These are phyloP conservation scores for Candida succiphila DNA, from an alignment of 805 yeast species.

Conservation along the genomic window DNA sequence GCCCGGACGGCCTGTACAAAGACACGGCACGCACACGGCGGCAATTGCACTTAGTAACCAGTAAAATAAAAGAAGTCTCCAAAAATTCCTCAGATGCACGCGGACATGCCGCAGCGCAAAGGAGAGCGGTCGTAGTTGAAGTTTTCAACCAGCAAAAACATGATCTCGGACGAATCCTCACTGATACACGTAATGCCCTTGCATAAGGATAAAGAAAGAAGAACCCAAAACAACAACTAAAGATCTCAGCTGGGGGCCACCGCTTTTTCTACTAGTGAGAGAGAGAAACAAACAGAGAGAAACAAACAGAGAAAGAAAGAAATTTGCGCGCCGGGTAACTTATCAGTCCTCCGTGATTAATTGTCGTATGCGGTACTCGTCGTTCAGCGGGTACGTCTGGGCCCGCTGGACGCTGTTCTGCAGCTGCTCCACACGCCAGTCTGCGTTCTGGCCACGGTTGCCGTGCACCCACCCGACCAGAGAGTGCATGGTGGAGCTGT, in stretches of 20 bases:
- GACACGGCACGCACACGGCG: no score
- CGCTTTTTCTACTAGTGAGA: no score
- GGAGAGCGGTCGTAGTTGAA: slow-evolving; percentile 85
- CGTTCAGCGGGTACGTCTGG: slow-evolving; percentile 8
- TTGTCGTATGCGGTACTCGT: slow-evolving; percentile 5
- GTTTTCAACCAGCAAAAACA: slow-evolving; percentile 99
- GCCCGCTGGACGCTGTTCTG: slow-evolving; percentile 8
- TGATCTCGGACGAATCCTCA: slow-evolving; percentile 99
- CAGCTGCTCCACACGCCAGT: no score
- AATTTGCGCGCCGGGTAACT: no score
- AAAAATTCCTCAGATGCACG: slow-evolving; percentile 65
- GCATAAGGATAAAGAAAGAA: slow-evolving; percentile 81
- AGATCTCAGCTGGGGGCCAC: background rate
- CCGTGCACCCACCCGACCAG: no score
- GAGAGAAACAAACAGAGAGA: background rate
- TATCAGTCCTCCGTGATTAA: slow-evolving; percentile 5
- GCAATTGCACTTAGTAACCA: no score
- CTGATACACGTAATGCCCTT: slow-evolving; percentile 99
- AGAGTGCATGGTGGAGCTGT: no score
- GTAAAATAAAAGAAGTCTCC: slow-evolving; percentile 28
- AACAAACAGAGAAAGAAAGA: slow-evolving; percentile 1
- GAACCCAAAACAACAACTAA: background rate
- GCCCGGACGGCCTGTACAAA: no score
- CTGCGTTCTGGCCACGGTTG: no score
- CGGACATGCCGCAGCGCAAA: slow-evolving; percentile 21